Evolutionary conservation across 345 rosid genomes (phyloP).

Genomic region (Toxicodendron radicans): DNA sequence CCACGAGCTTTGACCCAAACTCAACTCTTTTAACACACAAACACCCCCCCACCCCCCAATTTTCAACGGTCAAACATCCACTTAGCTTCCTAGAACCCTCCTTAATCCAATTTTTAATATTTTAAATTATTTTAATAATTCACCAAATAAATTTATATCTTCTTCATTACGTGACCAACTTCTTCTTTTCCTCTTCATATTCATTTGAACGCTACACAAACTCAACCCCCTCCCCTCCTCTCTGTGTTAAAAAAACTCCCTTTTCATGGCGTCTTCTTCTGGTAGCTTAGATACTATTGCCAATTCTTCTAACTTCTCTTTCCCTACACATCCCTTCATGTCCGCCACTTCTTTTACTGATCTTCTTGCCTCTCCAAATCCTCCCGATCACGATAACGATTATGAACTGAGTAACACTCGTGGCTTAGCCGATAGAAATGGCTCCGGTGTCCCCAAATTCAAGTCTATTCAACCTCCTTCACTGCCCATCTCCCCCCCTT

Average conservation of each 20-base stretch:
- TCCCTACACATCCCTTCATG: conserved; percentile 39
- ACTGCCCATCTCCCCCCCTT: conserved; percentile 72
- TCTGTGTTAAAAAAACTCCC: neutral
- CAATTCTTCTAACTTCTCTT: conserved; percentile 19
- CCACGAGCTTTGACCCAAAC: conserved; percentile 34
- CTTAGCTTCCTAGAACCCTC: conserved; percentile 29
- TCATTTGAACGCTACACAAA: neutral
- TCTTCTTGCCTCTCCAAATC: conserved; percentile 43
- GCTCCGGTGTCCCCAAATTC: conserved; percentile 80
- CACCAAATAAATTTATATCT: neutral
- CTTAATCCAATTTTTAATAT: neutral
- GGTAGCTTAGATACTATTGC: conserved; percentile 41
- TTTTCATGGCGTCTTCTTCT: conserved; percentile 42
- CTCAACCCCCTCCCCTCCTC: neutral
- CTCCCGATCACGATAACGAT: neutral
- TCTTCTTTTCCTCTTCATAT: conserved; percentile 21
- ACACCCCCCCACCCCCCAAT: neutral
- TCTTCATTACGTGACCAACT: conserved; percentile 27
- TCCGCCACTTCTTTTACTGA: conserved; percentile 51
- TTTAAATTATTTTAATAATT: too few species aligned
- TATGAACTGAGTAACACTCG: neutral
- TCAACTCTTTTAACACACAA: neutral
- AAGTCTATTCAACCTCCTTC: conserved; percentile 80
- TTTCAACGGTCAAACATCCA: conserved; percentile 25
- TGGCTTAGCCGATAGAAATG: conserved; percentile 51